Percentiles rank a stretch among this genome's conserved stretches.
These are phyloP conservation scores for Linum tenue DNA, from an alignment of 345 rosid genomes.

Conservation along the genomic window DNA sequence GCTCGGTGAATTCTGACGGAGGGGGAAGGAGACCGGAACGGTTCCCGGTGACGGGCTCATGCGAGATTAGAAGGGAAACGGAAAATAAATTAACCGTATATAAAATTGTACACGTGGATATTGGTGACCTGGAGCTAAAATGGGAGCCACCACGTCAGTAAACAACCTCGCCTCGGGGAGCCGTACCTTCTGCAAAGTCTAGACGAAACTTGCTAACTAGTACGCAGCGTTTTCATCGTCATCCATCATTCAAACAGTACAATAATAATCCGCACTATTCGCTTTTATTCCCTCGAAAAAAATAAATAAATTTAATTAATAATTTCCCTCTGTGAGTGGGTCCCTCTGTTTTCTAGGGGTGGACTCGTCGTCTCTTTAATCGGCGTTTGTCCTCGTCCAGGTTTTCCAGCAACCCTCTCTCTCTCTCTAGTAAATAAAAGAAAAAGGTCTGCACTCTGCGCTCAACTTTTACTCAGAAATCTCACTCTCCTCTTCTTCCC, in stretches of 20 bases:
- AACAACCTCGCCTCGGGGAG: neutral
- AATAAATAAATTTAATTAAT: neutral
- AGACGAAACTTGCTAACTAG: no score
- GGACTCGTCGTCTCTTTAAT: conserved; percentile 16
- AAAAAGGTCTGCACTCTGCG: conserved; percentile 5
- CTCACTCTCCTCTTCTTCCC: conserved; percentile 12
- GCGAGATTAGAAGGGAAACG: neutral
- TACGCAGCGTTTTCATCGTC: conserved; percentile 1
- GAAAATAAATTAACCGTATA: neutral
- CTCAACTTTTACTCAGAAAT: conserved; percentile 17
- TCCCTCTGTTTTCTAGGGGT: conserved; percentile 27
- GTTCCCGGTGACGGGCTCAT: conserved; percentile 23
- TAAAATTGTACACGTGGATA: conserved; percentile 2
- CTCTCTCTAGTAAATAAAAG: neutral
- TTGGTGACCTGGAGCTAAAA: neutral
- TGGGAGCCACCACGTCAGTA: neutral
- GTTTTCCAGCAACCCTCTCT: neutral
- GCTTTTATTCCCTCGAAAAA: no score
- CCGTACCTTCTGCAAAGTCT: no score
- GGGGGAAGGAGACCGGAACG: neutral
- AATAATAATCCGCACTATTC: no score
- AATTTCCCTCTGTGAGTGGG: conserved; percentile 9
- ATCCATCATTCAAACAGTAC: no score
- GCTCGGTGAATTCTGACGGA: conserved; percentile 10
- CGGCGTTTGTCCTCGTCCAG: conserved; percentile 11